A percentile compares a stretch with the other conserved stretches of the same genome.
These are phyloP conservation scores for Epichloe coenophiala DNA, from an alignment of 2,329 filamentous ascomycete species.

Conservation along the genomic window DNA sequence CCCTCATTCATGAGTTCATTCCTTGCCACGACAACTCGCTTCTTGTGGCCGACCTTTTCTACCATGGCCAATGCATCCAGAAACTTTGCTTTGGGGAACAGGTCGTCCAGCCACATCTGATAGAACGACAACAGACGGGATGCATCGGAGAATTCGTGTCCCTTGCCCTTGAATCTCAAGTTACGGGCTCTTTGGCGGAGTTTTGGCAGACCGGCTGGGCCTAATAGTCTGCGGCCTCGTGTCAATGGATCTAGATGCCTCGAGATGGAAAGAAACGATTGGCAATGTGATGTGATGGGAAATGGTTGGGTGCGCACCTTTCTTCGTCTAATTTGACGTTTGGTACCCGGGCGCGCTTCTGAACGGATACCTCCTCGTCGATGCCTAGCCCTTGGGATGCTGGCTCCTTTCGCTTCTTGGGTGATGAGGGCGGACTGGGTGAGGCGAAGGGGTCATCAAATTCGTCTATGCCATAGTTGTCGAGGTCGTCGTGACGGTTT, in stretches of 20 bases:
- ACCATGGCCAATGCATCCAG: slow-evolving; percentile 80
- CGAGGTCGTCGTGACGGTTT: slow-evolving; percentile 45
- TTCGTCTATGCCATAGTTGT: slow-evolving; percentile 60
- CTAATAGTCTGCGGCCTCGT: slow-evolving; percentile 51
- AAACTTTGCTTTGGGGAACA: slow-evolving; percentile 91
- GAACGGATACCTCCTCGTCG: slow-evolving; percentile 74
- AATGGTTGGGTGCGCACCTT: slow-evolving; percentile 31
- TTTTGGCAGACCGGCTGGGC: slow-evolving; percentile 69
- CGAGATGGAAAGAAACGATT: background rate
- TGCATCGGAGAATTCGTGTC: slow-evolving; percentile 87
- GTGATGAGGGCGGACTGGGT: slow-evolving; percentile 25
- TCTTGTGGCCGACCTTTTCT: slow-evolving; percentile 84
- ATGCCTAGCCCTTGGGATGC: slow-evolving; percentile 51
- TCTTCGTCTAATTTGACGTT: slow-evolving; percentile 78
- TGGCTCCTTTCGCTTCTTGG: slow-evolving; percentile 35
- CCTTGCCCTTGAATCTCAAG: slow-evolving; percentile 80
- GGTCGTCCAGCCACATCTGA: slow-evolving; percentile 90
- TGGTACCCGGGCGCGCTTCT: slow-evolving; percentile 57
- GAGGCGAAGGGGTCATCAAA: slow-evolving; percentile 36
- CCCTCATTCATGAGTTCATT: slow-evolving; percentile 74
- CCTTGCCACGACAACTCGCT: slow-evolving; percentile 58
- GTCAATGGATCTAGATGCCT: background rate
- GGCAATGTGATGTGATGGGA: background rate
- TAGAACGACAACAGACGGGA: slow-evolving; percentile 76
- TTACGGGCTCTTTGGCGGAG: slow-evolving; percentile 58